Evolutionary conservation across 164 flowering plant species (phyloP).

Genomic region (Taxillus chinensis): DNA sequence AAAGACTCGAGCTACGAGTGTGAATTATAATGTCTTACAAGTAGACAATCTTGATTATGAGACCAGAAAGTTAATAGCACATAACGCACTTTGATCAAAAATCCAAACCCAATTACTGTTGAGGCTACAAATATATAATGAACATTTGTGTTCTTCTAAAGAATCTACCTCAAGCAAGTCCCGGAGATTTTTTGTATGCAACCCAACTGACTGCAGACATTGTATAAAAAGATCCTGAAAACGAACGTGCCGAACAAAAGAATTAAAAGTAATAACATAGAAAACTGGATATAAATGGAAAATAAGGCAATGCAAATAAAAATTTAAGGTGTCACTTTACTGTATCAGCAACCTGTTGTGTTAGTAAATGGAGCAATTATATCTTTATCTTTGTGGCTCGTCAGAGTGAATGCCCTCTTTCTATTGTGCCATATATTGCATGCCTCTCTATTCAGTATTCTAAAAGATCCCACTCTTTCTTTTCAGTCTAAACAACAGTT

Average conservation of each 20-base stretch:
- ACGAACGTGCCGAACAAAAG: not conserved
- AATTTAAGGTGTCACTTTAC: too few relatives aligned
- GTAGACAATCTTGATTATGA: not conserved
- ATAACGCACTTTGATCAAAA: not conserved
- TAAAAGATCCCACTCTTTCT: too few relatives aligned
- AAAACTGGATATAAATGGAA: too few relatives aligned
- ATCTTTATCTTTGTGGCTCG: too few relatives aligned
- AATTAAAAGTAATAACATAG: not conserved
- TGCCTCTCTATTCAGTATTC: too few relatives aligned
- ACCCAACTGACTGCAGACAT: conserved; percentile 74
- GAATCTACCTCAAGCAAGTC: conserved; percentile 71
- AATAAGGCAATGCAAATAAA: too few relatives aligned
- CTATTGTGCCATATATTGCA: too few relatives aligned
- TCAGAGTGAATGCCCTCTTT: too few relatives aligned
- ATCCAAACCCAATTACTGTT: not conserved
- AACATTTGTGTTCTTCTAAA: not conserved
- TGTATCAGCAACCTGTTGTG: too few relatives aligned
- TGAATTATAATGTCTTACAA: not conserved
- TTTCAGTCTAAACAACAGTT: too few relatives aligned
- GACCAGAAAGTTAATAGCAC: not conserved
- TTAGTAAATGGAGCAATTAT: too few relatives aligned
- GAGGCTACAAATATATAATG: not conserved
- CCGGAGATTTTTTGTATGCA: conserved; percentile 52
- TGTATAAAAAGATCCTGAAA: conserved; percentile 84
- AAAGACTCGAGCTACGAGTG: too few relatives aligned